Evolutionary conservation across 208 protist species (phyloP).

Genomic region (Crithidia sp.): DNA sequence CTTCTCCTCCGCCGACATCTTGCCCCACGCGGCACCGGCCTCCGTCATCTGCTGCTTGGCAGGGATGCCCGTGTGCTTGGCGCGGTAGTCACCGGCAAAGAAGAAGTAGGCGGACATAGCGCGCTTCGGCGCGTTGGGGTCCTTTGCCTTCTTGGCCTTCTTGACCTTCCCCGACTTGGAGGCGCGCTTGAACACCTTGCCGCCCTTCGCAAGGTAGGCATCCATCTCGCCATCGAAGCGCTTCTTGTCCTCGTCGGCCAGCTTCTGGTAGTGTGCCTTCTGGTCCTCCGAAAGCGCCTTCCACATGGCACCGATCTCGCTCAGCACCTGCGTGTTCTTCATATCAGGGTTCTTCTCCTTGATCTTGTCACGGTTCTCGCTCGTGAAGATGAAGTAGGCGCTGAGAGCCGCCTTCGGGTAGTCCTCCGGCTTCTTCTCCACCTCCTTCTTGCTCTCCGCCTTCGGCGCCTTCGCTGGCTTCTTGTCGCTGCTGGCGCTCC

Average conservation of each 20-base stretch:
- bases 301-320: constrained; percentile 74
- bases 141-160: constrained; percentile 76
- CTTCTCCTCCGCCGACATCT: constrained; percentile 67
- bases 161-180: constrained; percentile 45
- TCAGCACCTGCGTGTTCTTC: constrained; percentile 74
- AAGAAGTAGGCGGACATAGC: constrained; percentile 79
- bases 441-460: constrained; percentile 39
- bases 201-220: constrained; percentile 71
- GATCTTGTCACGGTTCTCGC: constrained; percentile 70
- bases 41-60: constrained; percentile 70
- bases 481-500: constrained; percentile 31
- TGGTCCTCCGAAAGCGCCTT: constrained; percentile 52
- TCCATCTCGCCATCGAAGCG: constrained; percentile 78
- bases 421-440: constrained; percentile 81
- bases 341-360: constrained; percentile 74
- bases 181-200: constrained; percentile 58
- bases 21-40: constrained; percentile 75
- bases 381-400: constrained; percentile 79
- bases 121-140: constrained; percentile 87
- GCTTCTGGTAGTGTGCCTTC: constrained; percentile 77
- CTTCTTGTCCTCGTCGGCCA: constrained; percentile 84
- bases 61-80: constrained; percentile 55
- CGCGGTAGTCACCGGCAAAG: constrained; percentile 76
- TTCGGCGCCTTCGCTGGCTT: constrained; percentile 33
- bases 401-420: constrained; percentile 84